phyloP scores from a whole-genome alignment of 2,329 filamentous ascomycete genomes.

The Clonostachys rosea region DNA sequence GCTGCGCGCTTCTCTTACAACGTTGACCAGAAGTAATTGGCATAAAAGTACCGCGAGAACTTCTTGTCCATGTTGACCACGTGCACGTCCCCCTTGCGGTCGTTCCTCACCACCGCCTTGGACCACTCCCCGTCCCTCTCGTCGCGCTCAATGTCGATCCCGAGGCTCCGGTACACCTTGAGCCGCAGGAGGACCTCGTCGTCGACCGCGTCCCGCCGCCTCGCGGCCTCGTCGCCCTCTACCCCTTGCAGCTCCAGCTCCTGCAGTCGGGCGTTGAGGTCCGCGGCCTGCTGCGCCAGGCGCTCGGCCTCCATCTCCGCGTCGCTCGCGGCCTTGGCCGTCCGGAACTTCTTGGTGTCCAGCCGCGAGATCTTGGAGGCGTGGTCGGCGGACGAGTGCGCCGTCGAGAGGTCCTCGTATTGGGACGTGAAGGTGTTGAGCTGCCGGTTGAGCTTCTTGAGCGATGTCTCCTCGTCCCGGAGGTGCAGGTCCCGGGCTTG shows the following conservation, averaged over 20 bases:
- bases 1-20: constrained; percentile 41
- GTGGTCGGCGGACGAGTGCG: constrained; percentile 76
- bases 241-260: constrained; percentile 85
- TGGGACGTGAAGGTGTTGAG: constrained; percentile 71
- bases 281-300: constrained; percentile 71
- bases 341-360: constrained; percentile 90
- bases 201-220: constrained; percentile 42
- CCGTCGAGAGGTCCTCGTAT: constrained; percentile 68
- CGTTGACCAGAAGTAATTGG: constrained; percentile 93
- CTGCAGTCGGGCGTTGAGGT: constrained; percentile 69
- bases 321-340: constrained; percentile 86
- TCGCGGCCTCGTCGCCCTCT: constrained; percentile 52
- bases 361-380: constrained; percentile 80
- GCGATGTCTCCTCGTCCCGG: constrained; percentile 60
- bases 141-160: constrained; percentile 80
- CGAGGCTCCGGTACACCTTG: constrained; percentile 86
- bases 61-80: constrained; percentile 93
- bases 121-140: constrained; percentile 73
- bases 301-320: constrained; percentile 93
- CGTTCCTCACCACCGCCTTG: constrained; percentile 81
- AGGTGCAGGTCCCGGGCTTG: constrained; percentile 77
- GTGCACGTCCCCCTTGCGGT: constrained; percentile 84
- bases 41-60: constrained; percentile 87
- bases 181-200: constrained; percentile 70
- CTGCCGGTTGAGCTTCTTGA: constrained; percentile 71